phyloP scores from a whole-genome alignment of 345 rosid species.

The Excoecaria agallocha region DNA sequence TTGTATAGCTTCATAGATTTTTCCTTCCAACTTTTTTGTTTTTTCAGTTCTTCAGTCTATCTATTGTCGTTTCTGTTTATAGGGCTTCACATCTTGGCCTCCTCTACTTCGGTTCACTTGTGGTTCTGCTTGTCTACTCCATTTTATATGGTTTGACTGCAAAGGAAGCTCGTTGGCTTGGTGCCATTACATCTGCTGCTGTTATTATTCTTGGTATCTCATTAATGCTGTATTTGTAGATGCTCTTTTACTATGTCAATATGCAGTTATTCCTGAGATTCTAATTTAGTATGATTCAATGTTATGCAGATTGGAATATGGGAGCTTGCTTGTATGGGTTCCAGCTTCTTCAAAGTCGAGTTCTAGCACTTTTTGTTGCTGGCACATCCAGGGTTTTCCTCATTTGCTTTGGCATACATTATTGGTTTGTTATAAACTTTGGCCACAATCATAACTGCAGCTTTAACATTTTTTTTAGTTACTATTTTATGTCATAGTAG shows the following conservation, averaged over 20 bases:
- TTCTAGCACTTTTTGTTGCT: conserved; percentile 85
- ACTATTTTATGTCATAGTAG: conserved; percentile 16
- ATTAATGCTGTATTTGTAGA: conserved; percentile 13
- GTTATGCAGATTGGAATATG: conserved; percentile 87
- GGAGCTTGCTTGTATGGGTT: conserved; percentile 98
- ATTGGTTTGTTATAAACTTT: conserved; percentile 68
- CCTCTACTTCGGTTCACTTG: conserved; percentile 79
- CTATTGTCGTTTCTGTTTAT: conserved; percentile 24
- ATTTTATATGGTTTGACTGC: conserved; percentile 91
- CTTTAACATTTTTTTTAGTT: conserved; percentile 17
- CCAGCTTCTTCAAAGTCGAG: conserved; percentile 85
- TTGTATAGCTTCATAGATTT: not conserved
- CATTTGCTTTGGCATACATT: conserved; percentile 98
- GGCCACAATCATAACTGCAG: not conserved
- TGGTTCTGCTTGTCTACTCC: conserved; percentile 87
- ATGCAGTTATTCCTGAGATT: not conserved
- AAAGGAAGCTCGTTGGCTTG: conserved; percentile 93
- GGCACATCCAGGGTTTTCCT: conserved; percentile 90
- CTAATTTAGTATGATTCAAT: conserved; percentile 24
- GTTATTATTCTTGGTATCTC: conserved; percentile 84
- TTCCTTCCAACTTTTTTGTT: conserved; percentile 2
- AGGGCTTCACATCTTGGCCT: conserved; percentile 98
- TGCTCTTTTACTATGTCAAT: conserved; percentile 8
- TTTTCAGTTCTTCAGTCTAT: conserved; percentile 10
- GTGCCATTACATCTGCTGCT: conserved; percentile 92